Evolutionary conservation across 768 basidiomycete genomes (phyloP).

Genomic region (Panaeolus cyanescens): DNA sequence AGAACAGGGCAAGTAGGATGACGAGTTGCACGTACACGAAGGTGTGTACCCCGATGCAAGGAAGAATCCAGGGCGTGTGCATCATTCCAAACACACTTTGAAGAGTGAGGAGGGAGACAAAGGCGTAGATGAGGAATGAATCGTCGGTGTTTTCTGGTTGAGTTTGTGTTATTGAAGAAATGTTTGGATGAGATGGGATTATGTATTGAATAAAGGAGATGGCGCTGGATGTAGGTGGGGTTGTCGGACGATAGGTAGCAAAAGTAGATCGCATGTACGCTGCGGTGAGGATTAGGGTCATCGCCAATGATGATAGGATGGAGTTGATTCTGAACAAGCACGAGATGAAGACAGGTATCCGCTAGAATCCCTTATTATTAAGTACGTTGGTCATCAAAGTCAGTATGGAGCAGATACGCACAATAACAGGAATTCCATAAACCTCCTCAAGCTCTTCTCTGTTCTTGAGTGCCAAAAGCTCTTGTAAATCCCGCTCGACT

Average conservation of each 20-base stretch:
- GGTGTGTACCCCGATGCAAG: slow-evolving; percentile 73
- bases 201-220: slow-evolving; percentile 5
- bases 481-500: slow-evolving; percentile 68
- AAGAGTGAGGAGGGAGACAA: slow-evolving; percentile 44
- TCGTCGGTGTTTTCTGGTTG: slow-evolving; percentile 18
- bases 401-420: slow-evolving; percentile 46
- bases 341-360: slow-evolving; percentile 77
- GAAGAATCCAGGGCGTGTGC: slow-evolving; percentile 68
- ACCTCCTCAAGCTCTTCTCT: slow-evolving; percentile 79
- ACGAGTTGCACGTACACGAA: slow-evolving; percentile 73
- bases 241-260: slow-evolving; percentile 25
- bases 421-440: slow-evolving; percentile 78
- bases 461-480: slow-evolving; percentile 60
- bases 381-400: neutral
- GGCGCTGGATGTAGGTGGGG: slow-evolving; percentile 9
- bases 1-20: slow-evolving; percentile 68
- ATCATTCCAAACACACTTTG: slow-evolving; percentile 61
- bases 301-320: slow-evolving; percentile 68
- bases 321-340: slow-evolving; percentile 78
- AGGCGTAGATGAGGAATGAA: slow-evolving; percentile 39
- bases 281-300: slow-evolving; percentile 61
- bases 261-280: slow-evolving; percentile 61
- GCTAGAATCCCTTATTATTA: slow-evolving; percentile 37
- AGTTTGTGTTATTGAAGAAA: neutral
- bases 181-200: neutral